Evolutionary conservation across 768 basidiomycete genomes (phyloP).

Genomic region (Gymnopilus dilepis): DNA sequence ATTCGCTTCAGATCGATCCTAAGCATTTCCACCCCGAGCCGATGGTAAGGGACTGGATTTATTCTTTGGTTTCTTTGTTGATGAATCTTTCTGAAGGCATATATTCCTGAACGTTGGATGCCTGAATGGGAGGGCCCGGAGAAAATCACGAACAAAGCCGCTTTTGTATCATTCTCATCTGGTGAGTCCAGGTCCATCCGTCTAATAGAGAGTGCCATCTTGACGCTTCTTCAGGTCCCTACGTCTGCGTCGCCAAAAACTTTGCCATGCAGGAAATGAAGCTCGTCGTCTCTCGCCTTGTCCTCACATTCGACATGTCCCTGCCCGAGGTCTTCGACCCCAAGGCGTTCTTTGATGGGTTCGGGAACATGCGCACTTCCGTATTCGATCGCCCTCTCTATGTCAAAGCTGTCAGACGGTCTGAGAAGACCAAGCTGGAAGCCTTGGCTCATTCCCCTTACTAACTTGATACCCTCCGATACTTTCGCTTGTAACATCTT

Average conservation of each 20-base stretch:
- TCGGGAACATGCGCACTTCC: conserved; percentile 3
- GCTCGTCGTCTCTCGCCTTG: conserved; percentile 1
- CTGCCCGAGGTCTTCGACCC: not conserved
- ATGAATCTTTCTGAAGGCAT: not conserved
- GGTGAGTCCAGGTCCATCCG: not conserved
- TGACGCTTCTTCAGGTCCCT: not conserved
- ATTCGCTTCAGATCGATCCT: conserved; percentile 1
- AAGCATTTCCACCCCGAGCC: conserved; percentile 1
- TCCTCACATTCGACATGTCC: conserved; percentile 6
- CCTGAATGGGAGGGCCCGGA: not conserved
- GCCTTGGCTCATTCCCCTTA: not conserved
- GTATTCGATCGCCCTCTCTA: conserved; percentile 2
- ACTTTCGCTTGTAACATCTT: not conserved
- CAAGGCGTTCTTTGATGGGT: not conserved
- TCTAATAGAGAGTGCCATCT: too few relatives aligned
- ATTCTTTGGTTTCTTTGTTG: not conserved
- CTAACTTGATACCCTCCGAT: not conserved
- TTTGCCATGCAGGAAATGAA: conserved; percentile 6
- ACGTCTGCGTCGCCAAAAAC: conserved; percentile 1
- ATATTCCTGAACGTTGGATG: not conserved
- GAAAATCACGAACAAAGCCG: conserved; percentile 1
- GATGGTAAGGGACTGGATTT: not conserved
- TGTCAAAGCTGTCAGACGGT: not conserved
- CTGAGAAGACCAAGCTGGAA: conserved; percentile 4
- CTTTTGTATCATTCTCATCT: conserved; percentile 6